Conservation (phyloP, 805 yeast species). For the Hanseniaspora hatyaiensis region DNA sequence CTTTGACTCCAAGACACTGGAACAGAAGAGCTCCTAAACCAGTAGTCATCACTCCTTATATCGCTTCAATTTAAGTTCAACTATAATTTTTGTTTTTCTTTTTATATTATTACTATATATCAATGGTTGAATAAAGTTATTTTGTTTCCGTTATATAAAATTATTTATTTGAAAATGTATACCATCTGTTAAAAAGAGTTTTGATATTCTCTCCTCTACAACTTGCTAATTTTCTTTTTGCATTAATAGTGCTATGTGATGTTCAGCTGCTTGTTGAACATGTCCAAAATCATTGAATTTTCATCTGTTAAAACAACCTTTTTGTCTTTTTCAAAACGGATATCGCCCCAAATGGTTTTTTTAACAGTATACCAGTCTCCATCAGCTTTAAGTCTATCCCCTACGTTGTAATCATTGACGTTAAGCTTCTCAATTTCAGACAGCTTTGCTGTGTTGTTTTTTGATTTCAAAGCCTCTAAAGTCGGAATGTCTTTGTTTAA, state of each 20-base stretch:
- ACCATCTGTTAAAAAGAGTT: too few species aligned
- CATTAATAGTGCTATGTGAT: not conserved
- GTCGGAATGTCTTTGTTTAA: not conserved
- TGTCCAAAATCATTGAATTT: not conserved
- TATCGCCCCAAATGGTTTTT: slow-evolving; percentile 12
- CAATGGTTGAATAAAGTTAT: too few species aligned
- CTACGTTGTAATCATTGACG: slow-evolving; percentile 5
- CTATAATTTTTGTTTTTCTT: too few species aligned
- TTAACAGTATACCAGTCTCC: slow-evolving; percentile 6
- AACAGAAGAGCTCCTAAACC: slow-evolving; percentile 1
- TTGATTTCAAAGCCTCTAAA: not conserved
- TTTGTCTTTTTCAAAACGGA: slow-evolving; percentile 12
- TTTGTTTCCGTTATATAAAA: too few species aligned
- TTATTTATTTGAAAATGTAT: too few species aligned
- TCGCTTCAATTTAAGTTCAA: not conserved
- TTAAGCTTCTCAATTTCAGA: not conserved
- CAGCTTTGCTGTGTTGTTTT: too few species aligned
- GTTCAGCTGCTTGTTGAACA: slow-evolving; percentile 14
- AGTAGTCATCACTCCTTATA: too few species aligned
- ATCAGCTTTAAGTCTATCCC: slow-evolving; percentile 10
- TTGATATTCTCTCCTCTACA: too few species aligned
- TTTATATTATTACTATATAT: too few species aligned
- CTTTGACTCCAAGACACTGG: not conserved
- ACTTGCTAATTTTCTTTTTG: not conserved
- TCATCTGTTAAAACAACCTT: slow-evolving; percentile 2